These are phyloP conservation scores for Globisporangium abappressorium DNA, from an alignment of 352 stramenopile genomes.

Conservation along the genomic window DNA sequence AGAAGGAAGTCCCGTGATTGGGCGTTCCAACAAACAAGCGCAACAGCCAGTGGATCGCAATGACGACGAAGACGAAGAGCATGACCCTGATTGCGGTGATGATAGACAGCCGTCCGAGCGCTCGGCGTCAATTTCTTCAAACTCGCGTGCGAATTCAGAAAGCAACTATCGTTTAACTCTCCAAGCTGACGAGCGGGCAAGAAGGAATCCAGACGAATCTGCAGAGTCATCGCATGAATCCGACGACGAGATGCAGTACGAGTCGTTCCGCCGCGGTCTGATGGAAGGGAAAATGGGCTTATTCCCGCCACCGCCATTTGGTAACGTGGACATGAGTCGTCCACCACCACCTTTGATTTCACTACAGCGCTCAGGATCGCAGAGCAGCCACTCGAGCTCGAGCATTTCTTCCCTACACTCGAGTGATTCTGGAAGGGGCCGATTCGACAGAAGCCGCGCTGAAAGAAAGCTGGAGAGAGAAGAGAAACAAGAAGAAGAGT, in stretches of 20 bases:
- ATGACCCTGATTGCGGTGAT: background rate
- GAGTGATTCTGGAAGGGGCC: background rate
- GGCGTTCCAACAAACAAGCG: background rate
- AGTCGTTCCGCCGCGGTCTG: slow-evolving; percentile 12
- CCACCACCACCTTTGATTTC: slow-evolving; percentile 13
- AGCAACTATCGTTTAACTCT: background rate
- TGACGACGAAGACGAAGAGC: background rate
- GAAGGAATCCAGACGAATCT: background rate
- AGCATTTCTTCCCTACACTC: slow-evolving; percentile 1
- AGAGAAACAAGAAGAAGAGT: slow-evolving; percentile 26
- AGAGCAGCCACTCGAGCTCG: slow-evolving; percentile 10
- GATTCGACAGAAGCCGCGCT: background rate
- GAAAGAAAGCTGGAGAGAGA: slow-evolving; percentile 13
- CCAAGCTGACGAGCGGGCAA: background rate
- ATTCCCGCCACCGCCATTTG: slow-evolving; percentile 36
- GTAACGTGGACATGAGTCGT: slow-evolving; percentile 42
- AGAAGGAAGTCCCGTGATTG: background rate
- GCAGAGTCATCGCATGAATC: slow-evolving; percentile 5
- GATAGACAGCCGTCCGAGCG: background rate
- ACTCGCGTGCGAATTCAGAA: background rate
- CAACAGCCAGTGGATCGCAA: slow-evolving; percentile 6
- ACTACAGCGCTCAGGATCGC: background rate
- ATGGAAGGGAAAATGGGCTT: slow-evolving; percentile 21
- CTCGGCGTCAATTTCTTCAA: background rate
- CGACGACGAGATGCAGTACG: slow-evolving; percentile 15